A percentile compares a stretch with the other conserved stretches of the same genome.
Conservation (phyloP, 2,329 filamentous ascomycete genomes). For the Exophiala lecanii-corni region DNA sequence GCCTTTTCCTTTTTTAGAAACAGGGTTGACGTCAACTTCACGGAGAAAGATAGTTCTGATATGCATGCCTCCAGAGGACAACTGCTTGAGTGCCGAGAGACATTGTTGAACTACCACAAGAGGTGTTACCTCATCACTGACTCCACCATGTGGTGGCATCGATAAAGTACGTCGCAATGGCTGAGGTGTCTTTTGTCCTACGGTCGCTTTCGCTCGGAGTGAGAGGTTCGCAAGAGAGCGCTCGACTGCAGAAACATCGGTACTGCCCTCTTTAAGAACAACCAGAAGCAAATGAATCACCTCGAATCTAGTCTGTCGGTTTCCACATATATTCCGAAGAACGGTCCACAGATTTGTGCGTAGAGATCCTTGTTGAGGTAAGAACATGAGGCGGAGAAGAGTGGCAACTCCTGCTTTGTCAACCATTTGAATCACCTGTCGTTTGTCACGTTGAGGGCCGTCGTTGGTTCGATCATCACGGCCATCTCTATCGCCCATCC, state of each 20-base stretch:
- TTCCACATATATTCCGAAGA: conserved; percentile 87
- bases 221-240: conserved; percentile 92
- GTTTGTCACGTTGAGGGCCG: conserved; percentile 41
- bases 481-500: conserved; percentile 39
- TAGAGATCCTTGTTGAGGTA: conserved; percentile 82
- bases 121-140: conserved; percentile 84
- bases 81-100: conserved; percentile 74
- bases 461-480: conserved; percentile 29
- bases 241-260: conserved; percentile 88
- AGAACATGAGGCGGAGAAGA: conserved; percentile 97
- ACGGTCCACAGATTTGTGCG: conserved; percentile 80
- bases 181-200: conserved; percentile 76
- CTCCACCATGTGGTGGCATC: conserved; percentile 48
- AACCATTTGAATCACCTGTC: conserved; percentile 89
- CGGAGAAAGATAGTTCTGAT: conserved; percentile 89
- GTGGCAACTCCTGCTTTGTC: conserved; percentile 95
- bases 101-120: conserved; percentile 95
- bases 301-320: conserved; percentile 91
- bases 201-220: conserved; percentile 77
- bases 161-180: conserved; percentile 70
- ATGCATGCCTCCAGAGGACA: conserved; percentile 79
- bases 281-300: conserved; percentile 88
- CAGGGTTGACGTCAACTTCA: conserved; percentile 77
- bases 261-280: conserved; percentile 91
- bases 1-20: conserved; percentile 81